Evolutionary conservation across 169 alveolate species (phyloP).

Genomic region (Hammondia hammondi): DNA sequence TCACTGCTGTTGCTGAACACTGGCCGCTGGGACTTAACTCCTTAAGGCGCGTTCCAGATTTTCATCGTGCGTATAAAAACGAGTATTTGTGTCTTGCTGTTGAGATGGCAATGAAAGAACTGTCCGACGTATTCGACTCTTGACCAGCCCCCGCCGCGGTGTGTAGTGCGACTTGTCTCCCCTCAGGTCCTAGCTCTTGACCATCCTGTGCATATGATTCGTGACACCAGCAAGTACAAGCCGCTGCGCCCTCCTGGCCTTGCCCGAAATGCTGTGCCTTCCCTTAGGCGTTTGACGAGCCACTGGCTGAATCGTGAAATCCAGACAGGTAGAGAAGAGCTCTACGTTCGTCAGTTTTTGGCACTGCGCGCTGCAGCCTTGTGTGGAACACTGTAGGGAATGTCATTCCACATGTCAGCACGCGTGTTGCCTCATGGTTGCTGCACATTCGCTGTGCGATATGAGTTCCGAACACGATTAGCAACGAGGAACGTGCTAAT

Average conservation of each 20-base stretch:
- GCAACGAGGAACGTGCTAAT: too few relatives aligned
- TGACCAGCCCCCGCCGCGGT: neutral
- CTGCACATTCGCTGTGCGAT: too few relatives aligned
- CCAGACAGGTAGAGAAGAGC: slow-evolving; percentile 30
- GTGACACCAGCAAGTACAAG: slow-evolving; percentile 51
- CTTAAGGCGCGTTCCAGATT: neutral
- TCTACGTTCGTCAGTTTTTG: neutral
- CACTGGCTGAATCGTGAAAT: slow-evolving; percentile 12
- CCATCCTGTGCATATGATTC: slow-evolving; percentile 47
- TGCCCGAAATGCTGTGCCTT: neutral
- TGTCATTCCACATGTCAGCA: too few relatives aligned
- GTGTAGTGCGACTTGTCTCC: neutral
- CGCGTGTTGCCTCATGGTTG: too few relatives aligned
- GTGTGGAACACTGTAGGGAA: neutral
- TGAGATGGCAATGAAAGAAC: too few relatives aligned
- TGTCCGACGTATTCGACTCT: neutral
- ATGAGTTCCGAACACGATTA: too few relatives aligned
- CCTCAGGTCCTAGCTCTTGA: slow-evolving; percentile 1
- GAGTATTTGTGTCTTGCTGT: too few relatives aligned
- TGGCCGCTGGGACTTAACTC: neutral
- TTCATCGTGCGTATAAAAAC: too few relatives aligned
- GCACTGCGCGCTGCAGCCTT: neutral
- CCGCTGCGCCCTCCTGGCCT: slow-evolving; percentile 24
- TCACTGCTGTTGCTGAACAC: neutral
- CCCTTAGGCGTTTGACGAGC: slow-evolving; percentile 5